Evolutionary conservation across 139 green algal species (phyloP).

Genomic region (Spirogloea muscicola): DNA sequence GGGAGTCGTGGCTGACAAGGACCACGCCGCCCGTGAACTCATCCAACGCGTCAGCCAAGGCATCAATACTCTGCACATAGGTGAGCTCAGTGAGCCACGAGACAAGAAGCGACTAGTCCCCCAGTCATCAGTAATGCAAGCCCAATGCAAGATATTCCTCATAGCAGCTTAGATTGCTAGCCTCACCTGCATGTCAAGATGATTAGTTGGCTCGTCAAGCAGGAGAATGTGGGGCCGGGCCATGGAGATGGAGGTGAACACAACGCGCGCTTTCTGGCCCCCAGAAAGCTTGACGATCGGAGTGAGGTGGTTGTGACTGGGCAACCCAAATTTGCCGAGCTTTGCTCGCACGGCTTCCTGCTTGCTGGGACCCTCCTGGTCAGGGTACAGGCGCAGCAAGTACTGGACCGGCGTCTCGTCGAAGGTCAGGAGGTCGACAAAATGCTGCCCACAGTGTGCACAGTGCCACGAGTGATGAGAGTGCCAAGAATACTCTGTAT

Average conservation of each 20-base stretch:
- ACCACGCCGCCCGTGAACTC: constrained; percentile 94
- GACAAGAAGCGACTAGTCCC: too few species aligned
- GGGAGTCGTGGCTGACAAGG: constrained; percentile 94
- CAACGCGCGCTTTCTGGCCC: constrained; percentile 93
- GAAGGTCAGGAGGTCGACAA: constrained; percentile 93
- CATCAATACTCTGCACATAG: constrained; percentile 93
- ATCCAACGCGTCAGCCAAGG: constrained; percentile 83
- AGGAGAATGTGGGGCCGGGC: constrained; percentile 81
- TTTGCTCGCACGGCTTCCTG: constrained; percentile 86
- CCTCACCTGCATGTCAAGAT: constrained; percentile 95
- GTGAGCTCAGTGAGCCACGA: too few species aligned
- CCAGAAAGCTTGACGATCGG: constrained; percentile 95
- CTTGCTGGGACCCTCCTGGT: constrained; percentile 58
- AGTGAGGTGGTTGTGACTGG: constrained; percentile 88
- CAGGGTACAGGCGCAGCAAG: constrained; percentile 45
- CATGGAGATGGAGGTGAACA: constrained; percentile 92
- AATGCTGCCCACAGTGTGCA: too few species aligned
- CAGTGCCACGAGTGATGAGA: too few species aligned
- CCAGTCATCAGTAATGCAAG: too few species aligned
- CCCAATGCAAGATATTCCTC: too few species aligned
- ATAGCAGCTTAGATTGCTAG: too few species aligned
- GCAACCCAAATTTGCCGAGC: constrained; percentile 91
- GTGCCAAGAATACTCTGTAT: too few species aligned
- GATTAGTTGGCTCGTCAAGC: constrained; percentile 86
- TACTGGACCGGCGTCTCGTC: constrained; percentile 88